Percentiles rank a stretch among this genome's conserved stretches.
Conservation (phyloP, 2,329 filamentous ascomycete genomes). For the Myriosclerotinia duriaeana region DNA sequence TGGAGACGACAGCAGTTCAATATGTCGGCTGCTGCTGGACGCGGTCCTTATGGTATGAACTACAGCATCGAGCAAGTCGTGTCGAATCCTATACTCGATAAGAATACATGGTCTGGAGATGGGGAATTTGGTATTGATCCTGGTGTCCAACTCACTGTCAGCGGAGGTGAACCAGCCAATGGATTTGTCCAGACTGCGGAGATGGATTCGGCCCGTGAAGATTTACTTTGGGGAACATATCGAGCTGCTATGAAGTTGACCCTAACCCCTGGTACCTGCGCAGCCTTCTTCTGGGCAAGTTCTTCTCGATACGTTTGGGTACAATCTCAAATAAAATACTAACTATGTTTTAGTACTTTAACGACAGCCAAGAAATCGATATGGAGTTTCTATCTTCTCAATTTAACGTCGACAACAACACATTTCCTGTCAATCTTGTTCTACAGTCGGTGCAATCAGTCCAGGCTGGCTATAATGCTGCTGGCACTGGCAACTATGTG, state of each 20-base stretch:
- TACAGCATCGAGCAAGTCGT: conserved; percentile 59
- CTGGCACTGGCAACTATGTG: conserved; percentile 57
- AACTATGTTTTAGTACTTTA: conserved; percentile 59
- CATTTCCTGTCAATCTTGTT: conserved; percentile 70
- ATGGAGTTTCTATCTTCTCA: conserved; percentile 74
- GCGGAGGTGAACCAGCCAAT: conserved; percentile 44
- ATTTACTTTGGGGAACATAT: conserved; percentile 70
- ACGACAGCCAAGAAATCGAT: conserved; percentile 78
- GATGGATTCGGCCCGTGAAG: conserved; percentile 58
- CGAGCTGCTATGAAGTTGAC: conserved; percentile 62
- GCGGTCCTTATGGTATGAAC: conserved; percentile 63
- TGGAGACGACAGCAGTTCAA: conserved; percentile 71
- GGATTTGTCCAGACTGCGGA: conserved; percentile 63
- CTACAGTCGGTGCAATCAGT: conserved; percentile 65
- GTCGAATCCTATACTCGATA: conserved; percentile 49
- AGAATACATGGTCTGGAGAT: conserved; percentile 47
- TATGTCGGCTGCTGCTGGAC: conserved; percentile 54
- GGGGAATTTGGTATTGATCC: conserved; percentile 48
- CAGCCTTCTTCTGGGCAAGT: conserved; percentile 75
- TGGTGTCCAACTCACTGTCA: conserved; percentile 59
- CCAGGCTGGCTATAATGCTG: conserved; percentile 61
- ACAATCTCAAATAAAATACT: not conserved
- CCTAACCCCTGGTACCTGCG: conserved; percentile 56
- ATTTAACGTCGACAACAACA: conserved; percentile 51
- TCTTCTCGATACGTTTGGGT: not conserved